Evolutionary conservation across 176 grass and related monocot species (phyloP).

Genomic region (Triticum urartu): DNA sequence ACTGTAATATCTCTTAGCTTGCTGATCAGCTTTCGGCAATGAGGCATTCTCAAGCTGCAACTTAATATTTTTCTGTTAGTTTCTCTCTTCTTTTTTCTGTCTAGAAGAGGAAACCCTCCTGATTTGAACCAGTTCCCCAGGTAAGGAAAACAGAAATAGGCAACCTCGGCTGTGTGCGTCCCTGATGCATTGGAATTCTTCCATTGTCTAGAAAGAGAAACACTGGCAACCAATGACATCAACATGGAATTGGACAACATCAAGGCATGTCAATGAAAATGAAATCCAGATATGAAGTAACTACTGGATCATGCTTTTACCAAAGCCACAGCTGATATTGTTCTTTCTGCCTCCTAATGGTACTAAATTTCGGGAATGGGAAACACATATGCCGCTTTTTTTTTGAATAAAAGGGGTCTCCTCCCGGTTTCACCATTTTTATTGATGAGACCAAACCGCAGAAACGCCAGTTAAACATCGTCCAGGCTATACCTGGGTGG

Average conservation of each 20-base stretch:
- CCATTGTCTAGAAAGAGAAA: background rate
- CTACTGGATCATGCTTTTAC: background rate
- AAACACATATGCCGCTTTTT: background rate
- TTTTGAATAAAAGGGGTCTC: too few relatives aligned
- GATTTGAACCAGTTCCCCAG: background rate
- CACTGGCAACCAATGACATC: too few relatives aligned
- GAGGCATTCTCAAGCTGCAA: background rate
- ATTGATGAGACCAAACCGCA: too few relatives aligned
- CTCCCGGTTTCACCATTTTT: too few relatives aligned
- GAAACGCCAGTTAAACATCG: too few relatives aligned
- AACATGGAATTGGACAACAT: background rate
- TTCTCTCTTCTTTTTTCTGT: background rate
- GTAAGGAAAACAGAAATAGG: background rate
- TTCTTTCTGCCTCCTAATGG: background rate
- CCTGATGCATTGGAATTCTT: background rate
- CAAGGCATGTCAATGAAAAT: background rate
- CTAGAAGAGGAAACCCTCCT: background rate
- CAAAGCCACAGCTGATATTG: background rate
- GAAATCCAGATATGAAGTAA: background rate
- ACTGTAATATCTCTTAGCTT: conserved; percentile 15
- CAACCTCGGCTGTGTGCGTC: background rate
- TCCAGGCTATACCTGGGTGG: too few relatives aligned
- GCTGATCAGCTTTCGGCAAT: background rate
- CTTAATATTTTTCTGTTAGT: background rate
- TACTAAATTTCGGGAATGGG: background rate